phyloP scores from a whole-genome alignment of 176 grass and related monocot genomes.

The Typha latifolia region DNA sequence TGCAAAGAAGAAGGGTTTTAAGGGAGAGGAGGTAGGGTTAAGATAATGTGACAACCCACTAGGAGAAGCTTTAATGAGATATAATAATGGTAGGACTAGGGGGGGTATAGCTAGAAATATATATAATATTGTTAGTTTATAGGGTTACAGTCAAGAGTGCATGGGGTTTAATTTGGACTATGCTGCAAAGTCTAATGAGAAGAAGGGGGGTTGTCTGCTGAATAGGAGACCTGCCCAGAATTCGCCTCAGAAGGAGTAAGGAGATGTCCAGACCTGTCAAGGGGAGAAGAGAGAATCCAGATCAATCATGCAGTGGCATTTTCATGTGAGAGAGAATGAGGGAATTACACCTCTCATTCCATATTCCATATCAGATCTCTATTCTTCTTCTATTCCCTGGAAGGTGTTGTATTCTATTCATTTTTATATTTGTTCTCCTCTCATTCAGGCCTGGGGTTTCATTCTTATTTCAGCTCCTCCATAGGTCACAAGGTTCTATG shows the following conservation, averaged over 20 bases:
- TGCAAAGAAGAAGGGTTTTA: conserved; percentile 11
- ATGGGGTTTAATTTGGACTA: conserved; percentile 4
- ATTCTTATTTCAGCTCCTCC: not conserved
- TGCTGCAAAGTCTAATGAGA: conserved; percentile 9
- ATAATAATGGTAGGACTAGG: not conserved
- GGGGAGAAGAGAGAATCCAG: not conserved
- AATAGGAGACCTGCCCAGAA: conserved; percentile 12
- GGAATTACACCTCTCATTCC: conserved; percentile 6
- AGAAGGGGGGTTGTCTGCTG: conserved; percentile 13
- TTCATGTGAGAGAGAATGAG: not conserved
- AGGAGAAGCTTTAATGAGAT: not conserved
- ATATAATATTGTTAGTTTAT: not conserved
- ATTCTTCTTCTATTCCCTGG: not conserved
- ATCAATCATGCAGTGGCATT: not conserved
- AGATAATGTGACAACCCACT: not conserved
- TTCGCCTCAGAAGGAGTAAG: not conserved
- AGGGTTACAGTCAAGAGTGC: conserved; percentile 9
- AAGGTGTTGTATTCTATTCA: not conserved
- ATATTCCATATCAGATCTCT: conserved; percentile 1
- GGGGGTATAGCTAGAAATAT: not conserved
- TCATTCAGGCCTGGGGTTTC: not conserved
- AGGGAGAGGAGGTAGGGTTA: conserved; percentile 7
- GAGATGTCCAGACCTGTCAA: conserved; percentile 5
- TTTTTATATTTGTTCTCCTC: not conserved
- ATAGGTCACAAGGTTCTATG: not conserved